Percentiles rank a stretch among this genome's conserved stretches.
Conservation (phyloP, 441 rosid species). For the Kokia cookei region DNA sequence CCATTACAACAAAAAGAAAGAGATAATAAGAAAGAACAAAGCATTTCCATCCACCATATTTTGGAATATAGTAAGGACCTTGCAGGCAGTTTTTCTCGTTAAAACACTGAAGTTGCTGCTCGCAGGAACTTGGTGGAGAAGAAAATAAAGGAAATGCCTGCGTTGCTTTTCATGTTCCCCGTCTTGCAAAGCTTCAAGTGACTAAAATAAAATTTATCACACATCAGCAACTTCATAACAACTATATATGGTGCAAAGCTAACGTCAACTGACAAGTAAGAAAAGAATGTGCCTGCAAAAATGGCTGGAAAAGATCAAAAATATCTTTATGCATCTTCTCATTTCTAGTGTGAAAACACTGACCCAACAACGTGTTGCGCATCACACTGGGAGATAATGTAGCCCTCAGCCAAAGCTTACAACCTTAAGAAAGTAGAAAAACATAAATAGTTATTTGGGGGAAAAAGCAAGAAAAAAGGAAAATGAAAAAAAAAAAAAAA, state of each 20-base stretch:
- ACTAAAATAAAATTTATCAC: conserved; percentile 39
- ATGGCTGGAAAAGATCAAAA: conserved; percentile 92
- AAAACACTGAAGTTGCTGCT: conserved; percentile 95
- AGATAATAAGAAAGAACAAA: conserved; percentile 8
- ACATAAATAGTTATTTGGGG: neutral
- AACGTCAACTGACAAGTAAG: neutral
- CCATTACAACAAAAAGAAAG: conserved; percentile 15
- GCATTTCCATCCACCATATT: neutral
- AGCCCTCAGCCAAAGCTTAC: conserved; percentile 98
- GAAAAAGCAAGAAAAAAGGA: neutral
- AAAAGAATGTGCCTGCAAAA: conserved; percentile 73
- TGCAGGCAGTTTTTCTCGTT: conserved; percentile 81
- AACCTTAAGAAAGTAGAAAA: conserved; percentile 49
- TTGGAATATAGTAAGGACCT: conserved; percentile 50
- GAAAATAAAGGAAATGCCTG: conserved; percentile 88
- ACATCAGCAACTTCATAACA: conserved; percentile 20
- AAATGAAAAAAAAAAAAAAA: neutral
- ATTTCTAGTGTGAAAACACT: conserved; percentile 90
- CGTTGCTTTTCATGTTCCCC: conserved; percentile 98
- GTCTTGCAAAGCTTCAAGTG: conserved; percentile 97
- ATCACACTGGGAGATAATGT: conserved; percentile 95
- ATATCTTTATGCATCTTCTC: conserved; percentile 98
- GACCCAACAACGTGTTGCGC: conserved; percentile 97
- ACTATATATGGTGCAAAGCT: neutral
- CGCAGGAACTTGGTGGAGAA: conserved; percentile 91